phyloP scores from a whole-genome alignment of 306 rosid species.

The Abrus precatorius region DNA sequence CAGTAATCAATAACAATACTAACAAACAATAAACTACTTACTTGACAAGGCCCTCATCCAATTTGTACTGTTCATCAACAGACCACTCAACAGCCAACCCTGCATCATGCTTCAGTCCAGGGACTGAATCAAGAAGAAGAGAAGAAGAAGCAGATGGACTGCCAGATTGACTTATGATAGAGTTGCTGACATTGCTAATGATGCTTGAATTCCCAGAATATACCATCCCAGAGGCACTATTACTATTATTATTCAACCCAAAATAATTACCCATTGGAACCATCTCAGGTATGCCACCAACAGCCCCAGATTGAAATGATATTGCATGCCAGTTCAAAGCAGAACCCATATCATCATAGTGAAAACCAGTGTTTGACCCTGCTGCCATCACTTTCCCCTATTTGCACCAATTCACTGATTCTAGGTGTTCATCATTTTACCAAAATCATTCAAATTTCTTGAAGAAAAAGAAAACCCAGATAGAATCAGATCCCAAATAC shows the following conservation, averaged over 20 bases:
- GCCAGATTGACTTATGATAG: slow-evolving; percentile 65
- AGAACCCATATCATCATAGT: slow-evolving; percentile 63
- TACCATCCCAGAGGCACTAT: slow-evolving; percentile 58
- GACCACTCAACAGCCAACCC: slow-evolving; percentile 95
- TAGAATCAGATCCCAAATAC: slow-evolving; percentile 36
- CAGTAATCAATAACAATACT: background rate
- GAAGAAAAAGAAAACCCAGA: slow-evolving; percentile 38
- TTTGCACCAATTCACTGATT: slow-evolving; percentile 42
- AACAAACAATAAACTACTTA: slow-evolving; percentile 56
- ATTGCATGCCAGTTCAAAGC: slow-evolving; percentile 70
- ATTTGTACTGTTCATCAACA: slow-evolving; percentile 75
- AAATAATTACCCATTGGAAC: slow-evolving; percentile 72
- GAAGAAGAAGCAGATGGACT: slow-evolving; percentile 64
- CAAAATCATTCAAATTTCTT: slow-evolving; percentile 40
- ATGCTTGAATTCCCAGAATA: slow-evolving; percentile 67
- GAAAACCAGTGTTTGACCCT: slow-evolving; percentile 78
- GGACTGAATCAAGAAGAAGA: slow-evolving; percentile 74
- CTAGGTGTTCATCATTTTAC: slow-evolving; percentile 6
- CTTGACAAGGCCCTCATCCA: slow-evolving; percentile 83
- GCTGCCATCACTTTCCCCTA: slow-evolving; percentile 62
- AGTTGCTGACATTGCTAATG: slow-evolving; percentile 46
- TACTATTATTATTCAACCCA: slow-evolving; percentile 58
- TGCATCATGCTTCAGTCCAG: slow-evolving; percentile 85
- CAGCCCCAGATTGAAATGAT: slow-evolving; percentile 77
- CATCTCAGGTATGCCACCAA: slow-evolving; percentile 74